Conservation (phyloP, 257 asterid genomes). For the Solanum paucissectum region DNA sequence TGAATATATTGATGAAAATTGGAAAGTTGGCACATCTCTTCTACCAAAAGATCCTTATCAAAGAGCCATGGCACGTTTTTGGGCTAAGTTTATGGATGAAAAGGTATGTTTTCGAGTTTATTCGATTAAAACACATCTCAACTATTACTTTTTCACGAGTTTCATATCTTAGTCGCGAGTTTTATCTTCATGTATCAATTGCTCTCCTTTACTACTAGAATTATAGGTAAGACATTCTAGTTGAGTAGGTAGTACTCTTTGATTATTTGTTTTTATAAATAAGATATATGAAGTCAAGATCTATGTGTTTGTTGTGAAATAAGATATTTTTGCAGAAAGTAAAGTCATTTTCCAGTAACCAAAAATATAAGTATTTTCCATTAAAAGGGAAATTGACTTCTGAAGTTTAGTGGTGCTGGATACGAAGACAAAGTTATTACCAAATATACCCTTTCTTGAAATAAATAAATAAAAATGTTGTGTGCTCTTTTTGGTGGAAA, state of each 20-base stretch:
- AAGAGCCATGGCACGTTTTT: constrained; percentile 37
- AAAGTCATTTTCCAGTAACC: not conserved
- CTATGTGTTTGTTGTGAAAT: not conserved
- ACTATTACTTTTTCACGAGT: no score
- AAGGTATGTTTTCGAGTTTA: constrained; percentile 12
- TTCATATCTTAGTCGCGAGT: no score
- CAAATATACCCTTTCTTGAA: not conserved
- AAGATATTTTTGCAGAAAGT: not conserved
- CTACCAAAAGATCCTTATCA: constrained; percentile 32
- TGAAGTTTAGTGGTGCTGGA: not conserved
- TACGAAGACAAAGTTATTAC: not conserved
- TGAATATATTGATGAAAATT: constrained; percentile 43
- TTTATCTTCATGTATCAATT: no score
- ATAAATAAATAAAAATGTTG: no score
- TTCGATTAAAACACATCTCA: no score
- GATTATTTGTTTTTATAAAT: no score
- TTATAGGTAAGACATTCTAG: not conserved
- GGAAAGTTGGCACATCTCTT: constrained; percentile 19
- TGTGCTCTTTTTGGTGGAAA: not conserved
- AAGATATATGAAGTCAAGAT: not conserved
- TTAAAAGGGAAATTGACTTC: not conserved
- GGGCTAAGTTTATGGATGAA: constrained; percentile 37
- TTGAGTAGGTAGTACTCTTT: not conserved
- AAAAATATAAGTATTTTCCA: not conserved
- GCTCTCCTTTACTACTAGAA: accelerated